A percentile compares a stretch with the other conserved stretches of the same genome.
These are phyloP conservation scores for Talaromyces marneffei DNA, from an alignment of 2,329 filamentous ascomycete genomes.

Conservation along the genomic window DNA sequence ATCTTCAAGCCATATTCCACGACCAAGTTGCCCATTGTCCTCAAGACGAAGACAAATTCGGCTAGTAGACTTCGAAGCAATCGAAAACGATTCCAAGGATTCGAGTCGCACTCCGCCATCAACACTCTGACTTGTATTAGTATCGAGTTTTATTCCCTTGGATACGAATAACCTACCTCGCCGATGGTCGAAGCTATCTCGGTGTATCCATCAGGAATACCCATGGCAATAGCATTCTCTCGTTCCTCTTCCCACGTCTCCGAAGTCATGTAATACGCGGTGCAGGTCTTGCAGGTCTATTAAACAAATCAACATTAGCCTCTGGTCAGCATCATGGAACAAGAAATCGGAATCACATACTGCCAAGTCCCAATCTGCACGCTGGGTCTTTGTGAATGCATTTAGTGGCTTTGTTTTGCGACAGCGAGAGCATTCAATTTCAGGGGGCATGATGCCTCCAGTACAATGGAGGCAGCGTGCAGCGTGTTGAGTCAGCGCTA, in stretches of 20 bases:
- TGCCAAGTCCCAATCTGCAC: conserved; percentile 40
- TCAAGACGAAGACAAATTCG: background rate
- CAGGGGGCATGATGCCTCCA: conserved; percentile 34
- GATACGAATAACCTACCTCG: background rate
- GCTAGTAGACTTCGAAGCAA: background rate
- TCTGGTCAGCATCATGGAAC: background rate
- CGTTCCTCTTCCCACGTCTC: conserved; percentile 24
- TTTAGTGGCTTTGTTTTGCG: conserved; percentile 42
- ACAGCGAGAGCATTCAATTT: conserved; percentile 48
- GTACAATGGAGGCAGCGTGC: conserved; percentile 44
- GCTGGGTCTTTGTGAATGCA: conserved; percentile 47
- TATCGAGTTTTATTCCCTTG: background rate
- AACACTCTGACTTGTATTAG: conserved; percentile 2
- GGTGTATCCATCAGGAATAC: background rate
- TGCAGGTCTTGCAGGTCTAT: conserved; percentile 40
- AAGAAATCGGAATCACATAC: conserved; percentile 31
- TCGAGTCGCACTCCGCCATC: background rate
- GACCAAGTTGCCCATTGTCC: background rate
- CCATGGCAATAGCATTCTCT: background rate
- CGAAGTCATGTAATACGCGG: conserved; percentile 29
- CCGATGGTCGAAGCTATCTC: background rate
- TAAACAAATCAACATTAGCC: background rate
- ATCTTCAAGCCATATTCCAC: background rate
- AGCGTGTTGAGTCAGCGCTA: conserved; percentile 17
- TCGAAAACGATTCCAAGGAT: background rate